phyloP scores from a whole-genome alignment of 805 yeast genomes.

The Pichia ethanolica region DNA sequence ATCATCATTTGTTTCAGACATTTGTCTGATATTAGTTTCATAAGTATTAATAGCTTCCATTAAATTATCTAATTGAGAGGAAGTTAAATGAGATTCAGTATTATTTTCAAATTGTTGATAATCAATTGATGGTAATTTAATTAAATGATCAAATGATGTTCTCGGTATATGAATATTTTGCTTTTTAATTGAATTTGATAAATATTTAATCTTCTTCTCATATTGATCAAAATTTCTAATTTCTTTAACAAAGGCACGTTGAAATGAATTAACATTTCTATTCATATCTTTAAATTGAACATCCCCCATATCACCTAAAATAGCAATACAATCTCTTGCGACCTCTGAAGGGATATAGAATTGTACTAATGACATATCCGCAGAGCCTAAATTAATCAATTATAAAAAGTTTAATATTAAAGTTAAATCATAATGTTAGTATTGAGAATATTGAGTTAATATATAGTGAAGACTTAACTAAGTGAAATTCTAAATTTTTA shows the following conservation, averaged over 20 bases:
- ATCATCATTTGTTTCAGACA: slow-evolving; percentile 61
- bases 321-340: slow-evolving; percentile 76
- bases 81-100: slow-evolving; percentile 42
- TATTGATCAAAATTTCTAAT: slow-evolving; percentile 75
- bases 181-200: slow-evolving; percentile 42
- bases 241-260: slow-evolving; percentile 85
- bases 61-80: slow-evolving; percentile 68
- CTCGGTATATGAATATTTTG: slow-evolving; percentile 33
- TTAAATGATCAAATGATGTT: slow-evolving; percentile 21
- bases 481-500: too few relatives aligned
- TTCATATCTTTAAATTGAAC: slow-evolving; percentile 89
- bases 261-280: slow-evolving; percentile 72
- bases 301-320: slow-evolving; percentile 78
- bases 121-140: slow-evolving; percentile 15
- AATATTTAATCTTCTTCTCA: slow-evolving; percentile 72
- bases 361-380: slow-evolving; percentile 94
- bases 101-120: slow-evolving; percentile 3
- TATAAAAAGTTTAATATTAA: too few relatives aligned
- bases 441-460: too few relatives aligned
- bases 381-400: slow-evolving; percentile 51
- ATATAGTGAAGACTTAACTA: too few relatives aligned
- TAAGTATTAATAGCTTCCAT: slow-evolving; percentile 50
- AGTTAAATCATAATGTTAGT: too few relatives aligned
- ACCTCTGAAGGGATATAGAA: slow-evolving; percentile 86
- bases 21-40: slow-evolving; percentile 64